A percentile compares a stretch with the other conserved stretches of the same genome.
Conservation (phyloP, 768 basidiomycete genomes). For the Trametes meyenii region DNA sequence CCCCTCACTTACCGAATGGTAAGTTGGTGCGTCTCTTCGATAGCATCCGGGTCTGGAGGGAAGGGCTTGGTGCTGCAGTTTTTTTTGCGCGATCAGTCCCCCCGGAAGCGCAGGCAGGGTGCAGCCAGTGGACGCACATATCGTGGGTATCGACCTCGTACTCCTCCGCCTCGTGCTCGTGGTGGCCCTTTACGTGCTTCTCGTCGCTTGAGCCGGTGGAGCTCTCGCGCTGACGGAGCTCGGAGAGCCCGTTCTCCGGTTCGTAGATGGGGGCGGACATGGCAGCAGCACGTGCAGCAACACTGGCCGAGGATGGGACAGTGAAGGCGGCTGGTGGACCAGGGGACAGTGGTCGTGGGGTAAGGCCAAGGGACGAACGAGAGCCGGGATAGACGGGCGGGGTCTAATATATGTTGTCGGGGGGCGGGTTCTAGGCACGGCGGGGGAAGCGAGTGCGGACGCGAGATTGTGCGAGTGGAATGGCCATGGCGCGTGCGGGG, state of each 20-base stretch:
- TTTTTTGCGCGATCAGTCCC: background rate
- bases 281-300: conserved; percentile 5
- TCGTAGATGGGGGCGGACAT: conserved; percentile 14
- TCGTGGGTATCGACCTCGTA: conserved; percentile 7
- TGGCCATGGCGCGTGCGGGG: conserved; percentile 1
- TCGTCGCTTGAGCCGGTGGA: conserved; percentile 13
- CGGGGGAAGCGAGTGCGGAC: background rate
- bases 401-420: background rate
- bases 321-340: conserved; percentile 10
- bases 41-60: conserved; percentile 51
- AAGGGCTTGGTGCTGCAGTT: conserved; percentile 43
- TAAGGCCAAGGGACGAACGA: conserved; percentile 1
- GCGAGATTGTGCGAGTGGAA: background rate
- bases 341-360: background rate
- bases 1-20: conserved; percentile 42
- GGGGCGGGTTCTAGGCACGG: background rate
- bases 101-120: too few species aligned
- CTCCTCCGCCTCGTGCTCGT: conserved; percentile 2
- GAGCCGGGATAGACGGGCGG: background rate
- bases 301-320: conserved; percentile 6
- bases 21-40: conserved; percentile 53
- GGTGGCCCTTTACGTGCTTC: conserved; percentile 6
- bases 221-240: conserved; percentile 16
- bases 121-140: conserved; percentile 1
- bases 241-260: conserved; percentile 11